These are phyloP conservation scores for Russula griseocarnosa DNA, from an alignment of 768 basidiomycete genomes.

Conservation along the genomic window DNA sequence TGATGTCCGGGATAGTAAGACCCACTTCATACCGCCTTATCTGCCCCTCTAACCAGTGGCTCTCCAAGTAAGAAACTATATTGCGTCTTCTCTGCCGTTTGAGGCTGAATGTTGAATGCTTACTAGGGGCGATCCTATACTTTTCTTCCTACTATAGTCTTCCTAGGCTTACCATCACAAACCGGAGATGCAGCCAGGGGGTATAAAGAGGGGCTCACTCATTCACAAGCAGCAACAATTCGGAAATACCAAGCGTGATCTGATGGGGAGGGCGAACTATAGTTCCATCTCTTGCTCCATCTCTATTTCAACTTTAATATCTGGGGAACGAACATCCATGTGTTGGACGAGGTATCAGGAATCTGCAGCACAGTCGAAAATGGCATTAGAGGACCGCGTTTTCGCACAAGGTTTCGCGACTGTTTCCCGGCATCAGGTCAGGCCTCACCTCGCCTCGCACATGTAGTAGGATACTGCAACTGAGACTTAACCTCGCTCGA, in stretches of 20 bases:
- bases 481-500: neutral
- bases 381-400: neutral
- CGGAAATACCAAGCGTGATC: neutral
- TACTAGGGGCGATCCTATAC: neutral
- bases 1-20: no score
- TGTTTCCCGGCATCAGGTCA: neutral
- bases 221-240: neutral
- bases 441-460: neutral
- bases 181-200: neutral
- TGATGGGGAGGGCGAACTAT: neutral
- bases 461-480: neutral
- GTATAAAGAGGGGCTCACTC: neutral
- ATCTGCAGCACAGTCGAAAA: neutral
- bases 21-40: neutral
- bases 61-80: conserved; percentile 8
- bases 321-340: neutral
- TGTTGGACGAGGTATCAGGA: neutral
- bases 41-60: neutral
- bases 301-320: conserved; percentile 1
- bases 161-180: neutral
- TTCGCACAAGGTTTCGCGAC: neutral
- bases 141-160: no score
- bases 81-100: neutral
- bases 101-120: neutral
- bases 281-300: neutral